Conservation (phyloP, 2,329 filamentous ascomycete genomes). For the Penicillium sp. region DNA sequence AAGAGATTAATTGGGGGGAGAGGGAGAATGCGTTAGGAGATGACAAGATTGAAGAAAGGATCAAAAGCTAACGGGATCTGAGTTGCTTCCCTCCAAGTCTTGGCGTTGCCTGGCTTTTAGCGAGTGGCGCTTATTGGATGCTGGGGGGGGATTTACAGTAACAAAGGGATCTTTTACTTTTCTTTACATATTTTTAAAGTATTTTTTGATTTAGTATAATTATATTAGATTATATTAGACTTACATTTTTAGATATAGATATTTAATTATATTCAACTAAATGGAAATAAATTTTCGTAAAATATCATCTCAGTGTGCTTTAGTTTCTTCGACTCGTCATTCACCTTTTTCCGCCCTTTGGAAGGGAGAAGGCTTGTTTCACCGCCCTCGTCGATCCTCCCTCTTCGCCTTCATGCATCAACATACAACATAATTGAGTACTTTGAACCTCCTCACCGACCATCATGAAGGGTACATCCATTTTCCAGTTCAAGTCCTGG, state of each 20-base stretch:
- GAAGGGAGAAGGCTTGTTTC: conserved; percentile 1
- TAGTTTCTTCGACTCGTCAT: conserved; percentile 24
- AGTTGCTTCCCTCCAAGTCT: conserved; percentile 27
- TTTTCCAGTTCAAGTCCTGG: conserved; percentile 49
- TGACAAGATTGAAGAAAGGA: conserved; percentile 25
- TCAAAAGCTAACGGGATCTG: conserved; percentile 27
- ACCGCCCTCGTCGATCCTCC: conserved; percentile 24
- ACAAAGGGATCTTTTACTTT: conserved; percentile 5
- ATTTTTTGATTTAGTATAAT: not conserved
- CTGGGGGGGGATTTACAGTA: not conserved
- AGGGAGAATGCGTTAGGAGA: conserved; percentile 18
- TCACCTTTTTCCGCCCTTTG: conserved; percentile 13
- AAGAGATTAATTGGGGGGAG: conserved; percentile 22
- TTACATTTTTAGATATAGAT: not conserved
- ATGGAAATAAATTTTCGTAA: not conserved
- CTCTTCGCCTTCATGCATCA: not conserved
- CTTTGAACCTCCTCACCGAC: conserved; percentile 9
- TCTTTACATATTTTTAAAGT: not conserved
- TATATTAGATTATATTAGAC: not conserved
- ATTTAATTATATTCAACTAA: not conserved
- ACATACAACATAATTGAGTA: not conserved
- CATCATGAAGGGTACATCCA: conserved; percentile 53
- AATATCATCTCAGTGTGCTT: not conserved
- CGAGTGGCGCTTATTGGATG: conserved; percentile 31
- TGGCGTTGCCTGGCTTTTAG: conserved; percentile 31